Base-by-base conservation (phyloP, 441 rosid genomes). In the Erodium texanum region DNA sequence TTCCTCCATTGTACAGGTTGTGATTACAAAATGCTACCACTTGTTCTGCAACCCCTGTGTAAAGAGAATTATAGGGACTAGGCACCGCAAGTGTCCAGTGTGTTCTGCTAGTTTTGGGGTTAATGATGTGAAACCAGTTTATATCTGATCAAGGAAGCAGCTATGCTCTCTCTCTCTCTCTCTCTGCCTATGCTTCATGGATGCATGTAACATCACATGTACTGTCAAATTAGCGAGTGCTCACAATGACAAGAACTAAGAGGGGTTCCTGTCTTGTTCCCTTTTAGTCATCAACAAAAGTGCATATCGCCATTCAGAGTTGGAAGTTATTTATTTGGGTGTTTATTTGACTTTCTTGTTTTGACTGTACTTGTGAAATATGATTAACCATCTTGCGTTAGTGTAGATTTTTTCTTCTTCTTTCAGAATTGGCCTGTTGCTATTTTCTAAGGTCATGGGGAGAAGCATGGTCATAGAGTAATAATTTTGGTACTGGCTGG, bases 21-120 rank as follows among this genome's bases (percentile, higher is more conserved):
- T 92, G 74, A 90, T 92, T 74, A 95, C 97, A 65, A 95, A 87
- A 73, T 95, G 99, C 85, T 95, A 79, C 79, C 98, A 90, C 71
- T 78, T 95, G 80, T 92, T 92, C 83, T 95, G 98, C 89, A 86
- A 81, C 66, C 81, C 84, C 61, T 95, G 98, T 75, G 83, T 95
- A 56, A 96, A 90, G 77, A 92, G 77, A 79, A 78, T 89, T 67
- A 75, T 72, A n/a, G 92, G 77, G 81, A 86, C 84, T 70, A 87
- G 98, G 29, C 95, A 86, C 59, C 87, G 95, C 69, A 95, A 92
- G 77, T 95, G 98, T 75, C 97, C 97, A 7, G 81, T 80, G 3
- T 95, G 99, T 72, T 80, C 86, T 23, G 82, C 87, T 61, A 95
- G 89, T 84, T 92, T 95, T 70, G 93, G 98, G 58, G 75, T 81